Evolutionary conservation across 2,329 filamentous ascomycete species (phyloP).

Genomic region (Cladophialophora psammophila): DNA sequence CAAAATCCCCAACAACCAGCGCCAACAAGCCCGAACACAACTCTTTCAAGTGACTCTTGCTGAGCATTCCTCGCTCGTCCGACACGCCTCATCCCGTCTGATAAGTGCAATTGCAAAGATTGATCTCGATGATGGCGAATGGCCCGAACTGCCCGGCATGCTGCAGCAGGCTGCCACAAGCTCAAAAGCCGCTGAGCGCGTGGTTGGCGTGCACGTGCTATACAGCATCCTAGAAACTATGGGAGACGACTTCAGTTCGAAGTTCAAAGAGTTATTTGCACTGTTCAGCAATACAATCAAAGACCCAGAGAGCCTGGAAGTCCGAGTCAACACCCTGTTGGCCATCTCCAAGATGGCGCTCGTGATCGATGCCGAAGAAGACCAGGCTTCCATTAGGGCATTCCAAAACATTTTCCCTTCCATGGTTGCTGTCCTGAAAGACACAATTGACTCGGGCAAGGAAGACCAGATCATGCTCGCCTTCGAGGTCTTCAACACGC

Average conservation of each 20-base stretch:
- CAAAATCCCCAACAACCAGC: slow-evolving; percentile 74
- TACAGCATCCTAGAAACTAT: slow-evolving; percentile 90
- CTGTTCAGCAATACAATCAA: slow-evolving; percentile 87
- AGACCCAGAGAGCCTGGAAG: slow-evolving; percentile 88
- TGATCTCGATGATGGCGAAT: slow-evolving; percentile 87
- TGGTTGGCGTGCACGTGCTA: slow-evolving; percentile 91
- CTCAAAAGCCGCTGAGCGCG: slow-evolving; percentile 77
- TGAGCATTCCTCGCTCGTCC: slow-evolving; percentile 76
- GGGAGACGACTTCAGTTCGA: slow-evolving; percentile 81
- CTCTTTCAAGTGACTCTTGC: slow-evolving; percentile 83
- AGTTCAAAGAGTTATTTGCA: slow-evolving; percentile 78
- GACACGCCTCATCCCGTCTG: slow-evolving; percentile 86
- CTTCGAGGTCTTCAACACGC: slow-evolving; percentile 96
- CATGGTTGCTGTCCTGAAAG: slow-evolving; percentile 90
- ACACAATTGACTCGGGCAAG: slow-evolving; percentile 77
- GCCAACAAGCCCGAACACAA: slow-evolving; percentile 79
- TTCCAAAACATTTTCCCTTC: slow-evolving; percentile 83
- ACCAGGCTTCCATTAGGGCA: slow-evolving; percentile 72
- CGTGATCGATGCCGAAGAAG: slow-evolving; percentile 86
- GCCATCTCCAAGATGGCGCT: slow-evolving; percentile 87
- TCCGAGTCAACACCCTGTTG: slow-evolving; percentile 92
- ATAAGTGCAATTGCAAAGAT: slow-evolving; percentile 85
- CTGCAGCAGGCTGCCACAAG: slow-evolving; percentile 81
- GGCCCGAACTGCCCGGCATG: slow-evolving; percentile 79
- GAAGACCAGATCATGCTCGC: slow-evolving; percentile 88